Evolutionary conservation across 2,329 filamentous ascomycete species (phyloP), one percentile per base, ranked within the genome.

Genomic region (Colletotrichum cuscutae): DNA sequence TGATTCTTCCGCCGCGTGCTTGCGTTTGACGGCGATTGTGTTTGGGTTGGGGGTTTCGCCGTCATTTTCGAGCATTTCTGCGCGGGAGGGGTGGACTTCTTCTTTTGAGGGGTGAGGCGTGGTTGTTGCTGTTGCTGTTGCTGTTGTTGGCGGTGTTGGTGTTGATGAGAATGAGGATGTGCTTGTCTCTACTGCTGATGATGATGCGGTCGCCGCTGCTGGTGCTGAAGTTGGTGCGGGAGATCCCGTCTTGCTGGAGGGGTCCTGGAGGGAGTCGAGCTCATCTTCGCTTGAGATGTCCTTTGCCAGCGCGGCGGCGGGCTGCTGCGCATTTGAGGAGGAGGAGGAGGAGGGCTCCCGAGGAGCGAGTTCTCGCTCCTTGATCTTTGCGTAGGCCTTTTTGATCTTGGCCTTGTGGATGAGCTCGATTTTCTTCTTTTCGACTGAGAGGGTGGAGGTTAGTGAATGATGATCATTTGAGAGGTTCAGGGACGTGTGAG

Each of bases 351-450:
- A 76, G 68, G 52, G 65, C 61, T 68, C 52, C 32, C 65, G 69
- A 1, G 72, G 53, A 19, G 68, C 72, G 52, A 85, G 81, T 80
- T 90, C 87, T 59, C 86, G 84, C 53, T 91, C 91, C 82, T 95
- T 96, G 75, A 98, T 86, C 83, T 98, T 98, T 75, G 93, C 93
- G 80, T 98, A 98, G 54, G 93, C 90, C 83, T 98, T 97, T 84
- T 96, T 97, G 75, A 98, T 88, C 83, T 98, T 98, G 73, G 95
- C 95, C 82, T 97, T 97, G 82, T 95, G 91, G 78, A 98, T 98
- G 68, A 98, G 86, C 76, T 94, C 90, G 76, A 93, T 89, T 83
- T 98, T 98, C 79, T 98, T 97, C 83, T 96, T 96, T 82, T 94
- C 91, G 71, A 94, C 94, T 96, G 15, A 4, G 8, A 7, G 32